Evolutionary conservation across 495 filamentous ascomycete species (phyloP), one percentile per base, ranked within the genome.

Genomic region (Paragyromitra xinjiangensis): DNA sequence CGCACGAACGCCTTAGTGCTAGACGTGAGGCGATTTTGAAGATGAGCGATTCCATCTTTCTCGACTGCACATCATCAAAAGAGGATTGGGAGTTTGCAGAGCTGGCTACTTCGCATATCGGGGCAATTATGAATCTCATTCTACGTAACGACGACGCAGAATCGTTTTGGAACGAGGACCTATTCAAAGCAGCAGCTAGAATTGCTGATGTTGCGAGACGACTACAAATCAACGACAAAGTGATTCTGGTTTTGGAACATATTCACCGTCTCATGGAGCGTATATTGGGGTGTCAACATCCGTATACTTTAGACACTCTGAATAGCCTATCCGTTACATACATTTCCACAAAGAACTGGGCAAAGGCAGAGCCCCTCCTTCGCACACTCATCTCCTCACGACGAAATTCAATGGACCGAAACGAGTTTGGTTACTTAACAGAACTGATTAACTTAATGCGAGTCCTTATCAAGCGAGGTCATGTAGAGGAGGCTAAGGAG

Each of bases 171-270:
- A n/a, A 62, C 42, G 24, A 63, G 6, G 12, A 51, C 0, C n/a
- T 40, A 5, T 44, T 71, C 2, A 39, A 39, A 34, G 68, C 68
- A 50, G 42, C 68, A 6, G 42, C 58, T 5, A 9, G 0, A 14
- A 48, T 63, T 62, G 68, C 56, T n/a, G 56, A 71, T 62, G 34
- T 51, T 51, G n/a, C 56, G 5, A 71, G 56, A 14, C 24, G 56
- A 26, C n/a, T 53, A 29, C 40, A n/a, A 3, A 24, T n/a, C 8
- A 63, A 71, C 16, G 8, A 40, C 2, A 14, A 37, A 37, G 39
- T 24, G 6, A 22, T 8, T 11, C 11, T 0, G 7, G 40, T 62
- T 37, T 24, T 71, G 9, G 40, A 53, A 37, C 26, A 53, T 22
- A 14, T 71, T 3, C 26, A 19, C 34, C 56, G 14, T 3, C 40